A percentile compares a stretch with the other conserved stretches of the same genome.
These are phyloP conservation scores for Phytophthora sp. DNA, from an alignment of 352 stramenopile genomes.

Conservation along the genomic window DNA sequence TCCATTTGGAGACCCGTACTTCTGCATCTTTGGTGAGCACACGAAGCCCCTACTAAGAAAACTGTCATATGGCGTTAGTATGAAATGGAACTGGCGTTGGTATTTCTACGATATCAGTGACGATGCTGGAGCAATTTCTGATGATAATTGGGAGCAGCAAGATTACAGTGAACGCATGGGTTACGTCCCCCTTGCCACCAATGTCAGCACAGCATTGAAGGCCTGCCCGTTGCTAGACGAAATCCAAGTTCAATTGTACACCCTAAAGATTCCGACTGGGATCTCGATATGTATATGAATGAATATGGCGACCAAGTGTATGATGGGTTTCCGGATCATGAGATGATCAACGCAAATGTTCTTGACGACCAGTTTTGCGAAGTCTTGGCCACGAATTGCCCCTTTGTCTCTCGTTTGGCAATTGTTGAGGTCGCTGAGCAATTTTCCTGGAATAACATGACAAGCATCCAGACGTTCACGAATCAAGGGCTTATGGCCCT, in stretches of 20 bases:
- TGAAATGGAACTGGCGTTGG: slow-evolving; percentile 41
- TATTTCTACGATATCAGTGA: slow-evolving; percentile 35
- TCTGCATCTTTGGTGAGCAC: slow-evolving; percentile 40
- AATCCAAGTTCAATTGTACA: slow-evolving; percentile 45
- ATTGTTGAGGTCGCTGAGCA: slow-evolving; percentile 35
- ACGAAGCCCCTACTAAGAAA: slow-evolving; percentile 34
- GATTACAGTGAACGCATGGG: neutral
- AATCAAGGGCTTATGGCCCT: slow-evolving; percentile 40
- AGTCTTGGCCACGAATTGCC: slow-evolving; percentile 12
- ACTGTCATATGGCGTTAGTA: slow-evolving; percentile 41
- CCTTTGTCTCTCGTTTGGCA: slow-evolving; percentile 28
- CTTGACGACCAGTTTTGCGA: slow-evolving; percentile 47
- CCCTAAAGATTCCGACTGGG: no score
- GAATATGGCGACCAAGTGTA: slow-evolving; percentile 4
- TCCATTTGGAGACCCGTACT: slow-evolving; percentile 42
- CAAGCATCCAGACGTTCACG: slow-evolving; percentile 38
- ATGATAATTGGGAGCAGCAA: slow-evolving; percentile 7
- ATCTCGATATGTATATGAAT: slow-evolving; percentile 1
- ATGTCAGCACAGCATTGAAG: slow-evolving; percentile 27
- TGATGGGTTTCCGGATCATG: slow-evolving; percentile 27
- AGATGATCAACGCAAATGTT: slow-evolving; percentile 35
- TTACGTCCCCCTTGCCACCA: slow-evolving; percentile 29
- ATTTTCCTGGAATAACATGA: slow-evolving; percentile 33
- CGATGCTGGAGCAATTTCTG: neutral
- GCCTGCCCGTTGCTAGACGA: slow-evolving; percentile 35